These are phyloP conservation scores for Plasmodium adleri DNA, from an alignment of 169 alveolate genomes.

Conservation along the genomic window DNA sequence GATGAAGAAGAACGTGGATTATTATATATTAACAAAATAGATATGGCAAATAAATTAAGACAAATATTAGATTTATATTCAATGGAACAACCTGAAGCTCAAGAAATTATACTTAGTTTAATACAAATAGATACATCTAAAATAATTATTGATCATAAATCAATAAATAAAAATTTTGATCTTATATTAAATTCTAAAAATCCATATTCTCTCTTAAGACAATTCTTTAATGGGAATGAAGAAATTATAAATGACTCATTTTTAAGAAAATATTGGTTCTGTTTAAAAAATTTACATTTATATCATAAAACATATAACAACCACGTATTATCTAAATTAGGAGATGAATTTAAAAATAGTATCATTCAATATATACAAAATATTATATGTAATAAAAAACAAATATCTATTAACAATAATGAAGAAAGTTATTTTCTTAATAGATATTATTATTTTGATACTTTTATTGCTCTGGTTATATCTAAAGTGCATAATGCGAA, in stretches of 20 bases:
- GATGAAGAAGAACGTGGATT: slow-evolving; percentile 31
- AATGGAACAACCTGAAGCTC: slow-evolving; percentile 48
- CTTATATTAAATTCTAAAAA: slow-evolving; percentile 33
- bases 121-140: slow-evolving; percentile 71
- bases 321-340: slow-evolving; percentile 31
- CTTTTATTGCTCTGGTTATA: slow-evolving; percentile 31
- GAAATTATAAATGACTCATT: slow-evolving; percentile 33
- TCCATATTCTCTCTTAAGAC: slow-evolving; percentile 29
- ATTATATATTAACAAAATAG: slow-evolving; percentile 65
- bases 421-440: slow-evolving; percentile 65
- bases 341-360: slow-evolving; percentile 50
- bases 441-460: slow-evolving; percentile 52
- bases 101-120: slow-evolving; percentile 63
- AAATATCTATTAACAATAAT: slow-evolving; percentile 20
- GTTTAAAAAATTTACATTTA: slow-evolving; percentile 53
- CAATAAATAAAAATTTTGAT: slow-evolving; percentile 56
- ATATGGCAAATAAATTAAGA: slow-evolving; percentile 62
- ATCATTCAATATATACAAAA: slow-evolving; percentile 47
- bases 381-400: slow-evolving; percentile 42
- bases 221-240: slow-evolving; percentile 37
- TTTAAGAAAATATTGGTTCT: slow-evolving; percentile 65
- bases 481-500: slow-evolving; percentile 65
- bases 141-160: slow-evolving; percentile 37
- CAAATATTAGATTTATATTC: slow-evolving; percentile 37
- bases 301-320: slow-evolving; percentile 53